Percentiles rank a stretch among this genome's conserved stretches.
These are phyloP conservation scores for Artemisia tridentata DNA, from an alignment of 129 eudicot species.

Conservation along the genomic window DNA sequence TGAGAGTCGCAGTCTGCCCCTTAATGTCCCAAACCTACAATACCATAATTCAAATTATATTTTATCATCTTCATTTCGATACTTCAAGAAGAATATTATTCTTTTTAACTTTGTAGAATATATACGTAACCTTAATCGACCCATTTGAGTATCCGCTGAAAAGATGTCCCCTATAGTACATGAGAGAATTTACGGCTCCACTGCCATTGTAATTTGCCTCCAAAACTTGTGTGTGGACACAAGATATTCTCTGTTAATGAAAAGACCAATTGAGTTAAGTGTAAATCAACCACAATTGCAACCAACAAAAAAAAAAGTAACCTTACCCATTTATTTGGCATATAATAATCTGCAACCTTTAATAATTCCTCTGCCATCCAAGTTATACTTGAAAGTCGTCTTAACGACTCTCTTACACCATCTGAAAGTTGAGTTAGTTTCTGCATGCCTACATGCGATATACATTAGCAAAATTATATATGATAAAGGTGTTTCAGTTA, in stretches of 20 bases:
- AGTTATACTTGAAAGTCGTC: conserved; percentile 66
- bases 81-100: neutral
- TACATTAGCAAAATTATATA: conserved; percentile 7
- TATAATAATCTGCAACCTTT: conserved; percentile 74
- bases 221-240: conserved; percentile 77
- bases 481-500: neutral
- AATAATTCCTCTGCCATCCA: conserved; percentile 94
- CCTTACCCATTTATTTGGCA: conserved; percentile 90
- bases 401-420: conserved; percentile 78
- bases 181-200: conserved; percentile 80
- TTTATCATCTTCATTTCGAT: neutral
- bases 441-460: conserved; percentile 65
- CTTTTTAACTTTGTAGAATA: neutral
- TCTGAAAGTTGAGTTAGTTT: conserved; percentile 71
- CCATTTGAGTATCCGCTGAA: conserved; percentile 78
- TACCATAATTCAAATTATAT: conserved; percentile 1
- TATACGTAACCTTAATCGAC: conserved; percentile 62
- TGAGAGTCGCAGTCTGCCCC: conserved; percentile 64
- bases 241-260: conserved; percentile 64
- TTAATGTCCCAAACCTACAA: conserved; percentile 73
- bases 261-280: conserved; percentile 4
- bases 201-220: conserved; percentile 52
- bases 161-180: conserved; percentile 67
- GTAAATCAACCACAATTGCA: neutral
- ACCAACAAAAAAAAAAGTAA: neutral